These are phyloP conservation scores for Eucalyptus sp. DNA, from an alignment of 345 rosid species.

Conservation along the genomic window DNA sequence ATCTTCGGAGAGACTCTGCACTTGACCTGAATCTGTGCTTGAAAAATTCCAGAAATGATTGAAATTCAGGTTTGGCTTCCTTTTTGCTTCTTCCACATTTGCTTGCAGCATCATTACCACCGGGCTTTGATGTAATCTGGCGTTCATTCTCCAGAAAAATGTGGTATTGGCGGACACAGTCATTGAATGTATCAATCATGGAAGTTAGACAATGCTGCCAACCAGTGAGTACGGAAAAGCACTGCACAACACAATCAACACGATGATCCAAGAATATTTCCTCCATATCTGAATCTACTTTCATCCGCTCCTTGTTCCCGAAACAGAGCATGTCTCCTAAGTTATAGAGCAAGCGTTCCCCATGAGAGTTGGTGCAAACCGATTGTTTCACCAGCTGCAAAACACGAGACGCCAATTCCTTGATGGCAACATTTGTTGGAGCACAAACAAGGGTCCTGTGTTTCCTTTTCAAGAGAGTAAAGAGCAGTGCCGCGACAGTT, in stretches of 20 bases:
- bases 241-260: neutral
- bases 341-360: neutral
- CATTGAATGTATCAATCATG: neutral
- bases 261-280: conserved; percentile 13
- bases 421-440: conserved; percentile 6
- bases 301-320: neutral
- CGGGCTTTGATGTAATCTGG: neutral
- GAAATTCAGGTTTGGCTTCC: neutral
- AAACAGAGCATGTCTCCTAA: conserved; percentile 6
- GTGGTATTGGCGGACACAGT: neutral
- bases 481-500: neutral
- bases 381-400: neutral
- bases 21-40: neutral
- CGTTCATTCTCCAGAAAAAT: neutral
- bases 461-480: neutral
- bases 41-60: neutral
- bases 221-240: conserved; percentile 1
- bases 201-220: neutral
- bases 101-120: neutral
- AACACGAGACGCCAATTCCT: conserved; percentile 8
- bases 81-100: neutral
- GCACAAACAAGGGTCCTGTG: conserved; percentile 9
- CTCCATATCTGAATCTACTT: neutral
- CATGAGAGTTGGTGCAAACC: neutral
- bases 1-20: neutral